A percentile compares a stretch with the other conserved stretches of the same genome.
These are phyloP conservation scores for Cicer judaicum DNA, from an alignment of 306 rosid genomes.

Conservation along the genomic window DNA sequence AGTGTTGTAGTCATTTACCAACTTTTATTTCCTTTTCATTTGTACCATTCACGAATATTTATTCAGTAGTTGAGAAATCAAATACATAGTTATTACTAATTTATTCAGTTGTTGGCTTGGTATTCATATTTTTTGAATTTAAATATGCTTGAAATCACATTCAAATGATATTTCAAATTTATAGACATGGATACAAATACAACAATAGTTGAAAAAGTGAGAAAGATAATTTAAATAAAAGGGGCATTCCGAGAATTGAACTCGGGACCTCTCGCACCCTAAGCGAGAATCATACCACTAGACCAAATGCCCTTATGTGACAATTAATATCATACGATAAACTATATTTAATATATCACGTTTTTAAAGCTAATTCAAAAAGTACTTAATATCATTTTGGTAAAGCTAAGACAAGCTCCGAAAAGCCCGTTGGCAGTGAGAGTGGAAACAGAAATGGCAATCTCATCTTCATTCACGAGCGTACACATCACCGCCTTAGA, in stretches of 20 bases:
- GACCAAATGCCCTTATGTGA: slow-evolving; percentile 59
- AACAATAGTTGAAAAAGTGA: too few relatives aligned
- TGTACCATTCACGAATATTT: slow-evolving; percentile 39
- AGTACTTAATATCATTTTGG: background rate
- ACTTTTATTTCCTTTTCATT: background rate
- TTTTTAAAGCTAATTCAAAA: background rate
- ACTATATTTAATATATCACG: too few relatives aligned
- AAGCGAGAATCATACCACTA: slow-evolving; percentile 74
- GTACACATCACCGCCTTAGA: slow-evolving; percentile 78
- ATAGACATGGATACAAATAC: too few relatives aligned
- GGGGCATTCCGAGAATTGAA: slow-evolving; percentile 74
- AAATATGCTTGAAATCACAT: slow-evolving; percentile 30
- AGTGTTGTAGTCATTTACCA: slow-evolving; percentile 25
- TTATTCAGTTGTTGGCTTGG: slow-evolving; percentile 31
- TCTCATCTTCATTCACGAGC: slow-evolving; percentile 63
- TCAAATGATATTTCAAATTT: slow-evolving; percentile 5
- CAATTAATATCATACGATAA: too few relatives aligned
- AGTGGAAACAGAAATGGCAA: slow-evolving; percentile 7
- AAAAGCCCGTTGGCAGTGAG: background rate
- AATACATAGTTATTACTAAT: slow-evolving; percentile 29
- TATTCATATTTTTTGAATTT: slow-evolving; percentile 29
- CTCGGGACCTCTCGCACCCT: slow-evolving; percentile 79
- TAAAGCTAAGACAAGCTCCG: background rate
- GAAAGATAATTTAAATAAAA: too few relatives aligned
- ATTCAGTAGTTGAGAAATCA: slow-evolving; percentile 36